Conservation (phyloP, 192 early-diverging fungal genomes). For the Funneliformis geosporum region DNA sequence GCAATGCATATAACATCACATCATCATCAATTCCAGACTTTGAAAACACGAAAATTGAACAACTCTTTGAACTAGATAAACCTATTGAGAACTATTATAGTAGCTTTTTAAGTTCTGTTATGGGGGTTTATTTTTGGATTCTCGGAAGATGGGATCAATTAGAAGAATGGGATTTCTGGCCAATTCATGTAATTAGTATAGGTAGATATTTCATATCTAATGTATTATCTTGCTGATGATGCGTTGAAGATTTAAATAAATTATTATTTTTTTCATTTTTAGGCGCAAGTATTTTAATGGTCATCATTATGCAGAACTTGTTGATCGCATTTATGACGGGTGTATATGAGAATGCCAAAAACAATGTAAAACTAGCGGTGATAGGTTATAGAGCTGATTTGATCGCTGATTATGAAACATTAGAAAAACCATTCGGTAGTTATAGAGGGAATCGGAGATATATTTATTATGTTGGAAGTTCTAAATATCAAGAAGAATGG, state of each 20-base stretch:
- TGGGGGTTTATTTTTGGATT: conserved; percentile 8
- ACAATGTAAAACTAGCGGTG: neutral
- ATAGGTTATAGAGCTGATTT: neutral
- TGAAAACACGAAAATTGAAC: neutral
- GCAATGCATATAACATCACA: neutral
- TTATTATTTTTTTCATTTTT: neutral
- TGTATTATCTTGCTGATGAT: neutral
- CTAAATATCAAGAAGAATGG: neutral
- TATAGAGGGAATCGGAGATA: neutral
- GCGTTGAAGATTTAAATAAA: neutral
- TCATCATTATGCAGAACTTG: conserved; percentile 4
- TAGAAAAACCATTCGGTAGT: conserved; percentile 6
- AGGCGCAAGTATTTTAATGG: neutral
- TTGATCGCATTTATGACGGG: conserved; percentile 16
- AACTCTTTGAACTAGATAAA: neutral
- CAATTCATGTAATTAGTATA: neutral
- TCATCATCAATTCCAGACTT: no score
- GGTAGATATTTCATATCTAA: neutral
- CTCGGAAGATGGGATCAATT: conserved; percentile 13
- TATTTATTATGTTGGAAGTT: neutral
- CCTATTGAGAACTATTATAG: neutral
- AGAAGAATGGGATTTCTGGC: conserved; percentile 15
- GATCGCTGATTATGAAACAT: neutral
- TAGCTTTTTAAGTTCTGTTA: neutral
- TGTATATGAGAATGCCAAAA: neutral